Conservation (phyloP, 148 eudicot species). For the Tetragonia tetragonoides region DNA sequence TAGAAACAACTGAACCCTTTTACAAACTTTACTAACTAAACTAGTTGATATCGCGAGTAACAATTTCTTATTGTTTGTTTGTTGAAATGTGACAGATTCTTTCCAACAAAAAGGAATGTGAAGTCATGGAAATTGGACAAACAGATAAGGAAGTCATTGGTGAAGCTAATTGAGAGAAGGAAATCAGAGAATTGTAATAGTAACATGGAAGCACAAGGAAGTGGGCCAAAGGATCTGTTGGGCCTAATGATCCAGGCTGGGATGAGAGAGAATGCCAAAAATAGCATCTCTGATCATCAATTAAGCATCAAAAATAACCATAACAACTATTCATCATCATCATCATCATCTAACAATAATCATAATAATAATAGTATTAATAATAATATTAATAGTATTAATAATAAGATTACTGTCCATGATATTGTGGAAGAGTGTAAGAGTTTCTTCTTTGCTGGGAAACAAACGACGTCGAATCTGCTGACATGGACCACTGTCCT, state of each 20-base stretch:
- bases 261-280: slow-evolving; percentile 24
- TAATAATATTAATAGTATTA: slow-evolving; percentile 22
- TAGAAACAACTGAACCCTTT: too few relatives aligned
- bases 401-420: slow-evolving; percentile 46
- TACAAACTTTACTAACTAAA: too few relatives aligned
- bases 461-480: slow-evolving; percentile 89
- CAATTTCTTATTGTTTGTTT: too few relatives aligned
- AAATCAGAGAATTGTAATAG: slow-evolving; percentile 23
- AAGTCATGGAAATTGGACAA: slow-evolving; percentile 76
- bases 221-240: slow-evolving; percentile 71
- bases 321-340: slow-evolving; percentile 4
- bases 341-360: slow-evolving; percentile 9
- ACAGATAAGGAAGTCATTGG: slow-evolving; percentile 63
- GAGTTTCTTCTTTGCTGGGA: slow-evolving; percentile 94
- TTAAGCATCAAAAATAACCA: neutral
- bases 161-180: slow-evolving; percentile 56
- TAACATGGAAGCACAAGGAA: slow-evolving; percentile 19
- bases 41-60: too few relatives aligned
- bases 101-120: slow-evolving; percentile 73
- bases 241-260: slow-evolving; percentile 92
- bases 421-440: slow-evolving; percentile 98
- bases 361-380: slow-evolving; percentile 18
- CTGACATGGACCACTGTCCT: slow-evolving; percentile 91
- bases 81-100: slow-evolving; percentile 38
- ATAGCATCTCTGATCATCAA: neutral